Evolutionary conservation across 208 protist species (phyloP).

Genomic region (Novymonas esmeraldas): DNA sequence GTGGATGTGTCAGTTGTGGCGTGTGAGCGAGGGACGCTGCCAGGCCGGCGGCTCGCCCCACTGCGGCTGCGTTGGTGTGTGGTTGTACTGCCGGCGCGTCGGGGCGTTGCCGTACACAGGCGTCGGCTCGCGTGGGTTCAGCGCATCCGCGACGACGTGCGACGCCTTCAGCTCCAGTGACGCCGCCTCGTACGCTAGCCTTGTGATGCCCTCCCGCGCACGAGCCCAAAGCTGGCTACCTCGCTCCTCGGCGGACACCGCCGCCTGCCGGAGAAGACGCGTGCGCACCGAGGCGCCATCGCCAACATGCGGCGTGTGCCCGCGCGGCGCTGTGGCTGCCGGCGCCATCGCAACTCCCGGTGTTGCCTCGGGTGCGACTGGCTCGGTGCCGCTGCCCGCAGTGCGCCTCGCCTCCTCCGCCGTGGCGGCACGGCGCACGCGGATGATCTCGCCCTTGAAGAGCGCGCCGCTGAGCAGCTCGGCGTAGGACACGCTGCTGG

Average conservation of each 20-base stretch:
- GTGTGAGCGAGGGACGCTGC: not conserved
- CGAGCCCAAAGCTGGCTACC: not conserved
- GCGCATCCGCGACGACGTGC: not conserved
- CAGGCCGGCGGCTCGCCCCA: constrained; percentile 21
- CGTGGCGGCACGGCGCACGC: not conserved
- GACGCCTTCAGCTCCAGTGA: not conserved
- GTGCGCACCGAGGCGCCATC: not conserved
- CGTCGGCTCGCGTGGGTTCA: not conserved
- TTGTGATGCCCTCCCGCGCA: not conserved
- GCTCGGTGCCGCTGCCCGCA: not conserved
- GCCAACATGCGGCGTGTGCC: not conserved
- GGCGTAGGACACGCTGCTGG: constrained; percentile 12
- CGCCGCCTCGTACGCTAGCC: not conserved
- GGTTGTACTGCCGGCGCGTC: constrained; percentile 20
- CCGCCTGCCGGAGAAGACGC: not conserved
- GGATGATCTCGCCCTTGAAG: constrained; percentile 15
- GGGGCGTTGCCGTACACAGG: constrained; percentile 1
- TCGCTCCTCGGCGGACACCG: not conserved
- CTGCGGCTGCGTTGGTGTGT: constrained; percentile 29
- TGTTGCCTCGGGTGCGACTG: not conserved
- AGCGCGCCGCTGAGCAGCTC: constrained; percentile 17
- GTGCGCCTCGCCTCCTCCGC: not conserved
- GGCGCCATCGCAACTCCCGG: not conserved
- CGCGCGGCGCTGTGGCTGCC: not conserved
- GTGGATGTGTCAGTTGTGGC: not conserved